These are phyloP conservation scores for Colletotrichum higginsianum DNA, from an alignment of 2,329 filamentous ascomycete species.

Conservation along the genomic window DNA sequence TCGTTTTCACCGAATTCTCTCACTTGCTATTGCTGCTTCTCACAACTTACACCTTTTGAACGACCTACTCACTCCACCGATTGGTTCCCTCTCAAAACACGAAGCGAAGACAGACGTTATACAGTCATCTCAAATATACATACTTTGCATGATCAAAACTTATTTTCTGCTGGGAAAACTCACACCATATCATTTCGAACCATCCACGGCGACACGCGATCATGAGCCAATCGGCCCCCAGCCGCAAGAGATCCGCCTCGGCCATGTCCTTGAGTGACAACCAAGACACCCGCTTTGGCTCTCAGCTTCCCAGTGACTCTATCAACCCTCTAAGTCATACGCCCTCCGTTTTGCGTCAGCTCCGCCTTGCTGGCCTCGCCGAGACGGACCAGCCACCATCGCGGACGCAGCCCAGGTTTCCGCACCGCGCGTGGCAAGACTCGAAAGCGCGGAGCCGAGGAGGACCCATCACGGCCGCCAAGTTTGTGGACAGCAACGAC, in stretches of 20 bases:
- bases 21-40: neutral
- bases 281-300: slow-evolving; percentile 24
- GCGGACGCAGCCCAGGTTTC: slow-evolving; percentile 60
- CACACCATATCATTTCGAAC: neutral
- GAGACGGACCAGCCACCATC: slow-evolving; percentile 62
- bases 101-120: neutral
- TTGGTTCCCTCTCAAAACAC: neutral
- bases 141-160: too few species aligned
- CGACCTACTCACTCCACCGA: neutral
- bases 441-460: slow-evolving; percentile 5
- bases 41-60: slow-evolving; percentile 3
- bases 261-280: slow-evolving; percentile 39
- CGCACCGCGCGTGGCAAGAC: slow-evolving; percentile 58
- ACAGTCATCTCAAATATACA: neutral
- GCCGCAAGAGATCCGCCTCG: slow-evolving; percentile 53
- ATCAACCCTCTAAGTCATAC: slow-evolving; percentile 71
- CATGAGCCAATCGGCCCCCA: slow-evolving; percentile 21
- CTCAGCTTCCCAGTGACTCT: slow-evolving; percentile 50
- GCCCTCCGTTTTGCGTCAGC: slow-evolving; percentile 66
- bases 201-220: neutral
- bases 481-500: slow-evolving; percentile 22
- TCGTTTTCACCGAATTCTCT: slow-evolving; percentile 12
- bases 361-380: slow-evolving; percentile 67
- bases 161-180: too few species aligned
- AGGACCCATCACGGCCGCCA: neutral